These are phyloP conservation scores for Furcasterigmium furcatum DNA, from an alignment of 2,329 filamentous ascomycete genomes.

Conservation along the genomic window DNA sequence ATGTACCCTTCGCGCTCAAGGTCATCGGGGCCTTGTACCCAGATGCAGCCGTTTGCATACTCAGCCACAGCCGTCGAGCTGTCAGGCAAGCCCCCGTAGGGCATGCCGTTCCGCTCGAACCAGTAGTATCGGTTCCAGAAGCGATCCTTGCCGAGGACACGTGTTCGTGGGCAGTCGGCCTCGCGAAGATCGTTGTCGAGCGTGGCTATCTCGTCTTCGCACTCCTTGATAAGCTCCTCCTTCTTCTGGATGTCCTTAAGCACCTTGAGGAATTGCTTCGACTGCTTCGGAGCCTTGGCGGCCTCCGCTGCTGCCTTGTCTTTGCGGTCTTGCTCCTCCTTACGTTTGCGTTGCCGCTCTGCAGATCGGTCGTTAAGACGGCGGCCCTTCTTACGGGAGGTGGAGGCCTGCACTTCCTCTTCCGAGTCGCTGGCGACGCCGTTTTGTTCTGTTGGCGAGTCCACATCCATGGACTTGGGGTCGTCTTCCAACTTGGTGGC, in stretches of 20 bases:
- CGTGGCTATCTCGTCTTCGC: conserved; percentile 79
- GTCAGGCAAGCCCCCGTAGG: conserved; percentile 80
- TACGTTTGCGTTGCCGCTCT: conserved; percentile 74
- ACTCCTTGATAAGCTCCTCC: conserved; percentile 73
- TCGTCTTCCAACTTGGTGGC: conserved; percentile 49
- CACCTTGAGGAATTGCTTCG: conserved; percentile 85
- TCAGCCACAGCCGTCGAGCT: conserved; percentile 84
- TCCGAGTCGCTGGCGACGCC: conserved; percentile 66
- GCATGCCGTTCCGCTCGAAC: conserved; percentile 99
- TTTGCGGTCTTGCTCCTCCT: conserved; percentile 61
- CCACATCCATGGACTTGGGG: conserved; percentile 58
- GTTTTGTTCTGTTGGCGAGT: conserved; percentile 57
- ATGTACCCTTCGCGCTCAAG: conserved; percentile 85
- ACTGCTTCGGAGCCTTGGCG: conserved; percentile 69
- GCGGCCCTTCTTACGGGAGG: conserved; percentile 46
- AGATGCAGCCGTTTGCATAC: conserved; percentile 92
- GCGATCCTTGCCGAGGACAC: conserved; percentile 86
- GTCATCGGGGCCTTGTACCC: conserved; percentile 93
- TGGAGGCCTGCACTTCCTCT: conserved; percentile 54
- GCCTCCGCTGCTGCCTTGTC: conserved; percentile 58
- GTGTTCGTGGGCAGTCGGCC: conserved; percentile 87
- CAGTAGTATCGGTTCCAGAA: conserved; percentile 99
- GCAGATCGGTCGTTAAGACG: conserved; percentile 65
- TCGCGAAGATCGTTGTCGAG: conserved; percentile 92
- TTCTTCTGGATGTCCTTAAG: conserved; percentile 87